These are phyloP conservation scores for Xylariaceae sp. DNA, from an alignment of 2,329 filamentous ascomycete genomes.

Conservation along the genomic window DNA sequence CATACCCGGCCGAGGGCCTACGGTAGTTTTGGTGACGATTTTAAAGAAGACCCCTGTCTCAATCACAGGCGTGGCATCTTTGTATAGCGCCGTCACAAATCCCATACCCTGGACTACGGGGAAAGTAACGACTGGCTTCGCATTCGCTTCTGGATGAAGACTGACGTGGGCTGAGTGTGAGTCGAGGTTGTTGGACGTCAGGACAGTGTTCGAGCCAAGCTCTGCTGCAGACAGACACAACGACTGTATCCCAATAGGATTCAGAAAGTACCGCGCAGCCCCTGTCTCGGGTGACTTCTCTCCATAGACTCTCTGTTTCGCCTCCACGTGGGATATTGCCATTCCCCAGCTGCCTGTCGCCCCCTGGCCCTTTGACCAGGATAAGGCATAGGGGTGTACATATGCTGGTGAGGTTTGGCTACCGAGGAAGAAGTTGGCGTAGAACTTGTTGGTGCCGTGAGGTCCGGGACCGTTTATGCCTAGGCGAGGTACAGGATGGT, in stretches of 20 bases:
- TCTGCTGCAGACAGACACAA: conserved; percentile 74
- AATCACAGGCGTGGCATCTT: conserved; percentile 63
- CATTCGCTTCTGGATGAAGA: conserved; percentile 50
- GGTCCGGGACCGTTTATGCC: conserved; percentile 46
- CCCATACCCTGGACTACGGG: conserved; percentile 86
- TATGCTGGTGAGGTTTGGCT: conserved; percentile 64
- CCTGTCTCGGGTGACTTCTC: conserved; percentile 48
- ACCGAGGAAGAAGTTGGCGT: conserved; percentile 73
- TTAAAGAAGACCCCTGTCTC: conserved; percentile 71
- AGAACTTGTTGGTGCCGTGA: conserved; percentile 74
- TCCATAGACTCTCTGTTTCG: conserved; percentile 62
- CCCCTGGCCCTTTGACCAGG: conserved; percentile 61
- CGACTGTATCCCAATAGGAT: conserved; percentile 76
- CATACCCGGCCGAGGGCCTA: conserved; percentile 56
- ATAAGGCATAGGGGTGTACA: conserved; percentile 68
- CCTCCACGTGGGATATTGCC: conserved; percentile 67
- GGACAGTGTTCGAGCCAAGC: conserved; percentile 54
- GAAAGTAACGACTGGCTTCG: conserved; percentile 62
- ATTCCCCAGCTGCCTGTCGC: conserved; percentile 68
- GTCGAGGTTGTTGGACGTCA: conserved; percentile 50
- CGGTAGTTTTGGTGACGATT: conserved; percentile 53
- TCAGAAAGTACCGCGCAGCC: conserved; percentile 68
- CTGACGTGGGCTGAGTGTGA: conserved; percentile 63
- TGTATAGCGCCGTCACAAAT: conserved; percentile 75
- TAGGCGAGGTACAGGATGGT: conserved; percentile 54